Base-by-base conservation (phyloP, 805 yeast genomes). In the Cyberlindnera xishuangbannaensis region DNA sequence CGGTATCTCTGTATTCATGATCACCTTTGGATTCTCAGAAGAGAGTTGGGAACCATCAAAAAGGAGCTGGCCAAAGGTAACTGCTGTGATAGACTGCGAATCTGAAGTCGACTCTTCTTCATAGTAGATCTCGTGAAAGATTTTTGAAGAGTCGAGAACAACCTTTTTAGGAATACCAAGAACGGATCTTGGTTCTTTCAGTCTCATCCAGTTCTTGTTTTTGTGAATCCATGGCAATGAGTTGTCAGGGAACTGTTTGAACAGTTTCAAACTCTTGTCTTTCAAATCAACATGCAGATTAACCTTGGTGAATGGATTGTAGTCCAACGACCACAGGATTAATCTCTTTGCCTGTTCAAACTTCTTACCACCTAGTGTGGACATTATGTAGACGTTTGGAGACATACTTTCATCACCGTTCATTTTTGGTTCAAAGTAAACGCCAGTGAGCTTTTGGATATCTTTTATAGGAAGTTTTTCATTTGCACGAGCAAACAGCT, bases 171-270 rank as follows among this genome's bases (percentile, higher is more conserved):
- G 27, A 4, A 30, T 8, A 10, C 25, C 24, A 15, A 28, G 17
- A 4, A 25, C 23, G 1, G 27, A 25, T 21, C 35, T 42, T 24
- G 54, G 55, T n/a, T 36, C 31, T 31, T 30, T 49, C 12, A 44
- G 25, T 28, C 56, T 38, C 12, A 40, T 16, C 53, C 51, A 50
- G 4, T 27, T 13, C 31, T 40, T 37, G 12, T 34, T 31, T 34
- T 48, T 45, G 33, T 50, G 38, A 15, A 45, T 39, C 57, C 57
- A 52, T 1, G 56, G 53, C 3, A 51, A 27, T 3, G 53, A 37
- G 6, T 37, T 37, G 15, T 41, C 46, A 4, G 43, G 40, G 9
- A 30, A 33, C 3, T 24, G 31, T 9, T 37, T 37, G 23, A 35
- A 43, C 15, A 28, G 27, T 27, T 38, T 33, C 18, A 18, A 19